Evolutionary conservation across 2,329 filamentous ascomycete species (phyloP).

Genomic region (Fusarium nurragi): DNA sequence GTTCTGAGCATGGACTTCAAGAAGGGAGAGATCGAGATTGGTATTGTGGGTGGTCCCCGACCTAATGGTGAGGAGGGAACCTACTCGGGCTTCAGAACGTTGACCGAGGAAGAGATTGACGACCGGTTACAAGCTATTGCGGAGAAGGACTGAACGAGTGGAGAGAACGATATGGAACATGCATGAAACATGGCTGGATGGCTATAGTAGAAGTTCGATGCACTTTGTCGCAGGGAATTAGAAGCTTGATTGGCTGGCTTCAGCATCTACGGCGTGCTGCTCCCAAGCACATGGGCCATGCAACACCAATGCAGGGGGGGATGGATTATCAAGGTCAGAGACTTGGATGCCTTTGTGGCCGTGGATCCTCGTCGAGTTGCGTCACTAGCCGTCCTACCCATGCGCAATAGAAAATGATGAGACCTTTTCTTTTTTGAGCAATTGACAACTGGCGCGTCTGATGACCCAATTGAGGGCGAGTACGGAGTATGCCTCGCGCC

Average conservation of each 20-base stretch:
- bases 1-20: conserved; percentile 99
- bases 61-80: conserved; percentile 85
- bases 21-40: conserved; percentile 98
- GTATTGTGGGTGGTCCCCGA: conserved; percentile 90
- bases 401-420: conserved; percentile 44
- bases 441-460: conserved; percentile 39
- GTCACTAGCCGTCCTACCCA: conserved; percentile 41
- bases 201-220: conserved; percentile 20
- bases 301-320: conserved; percentile 38
- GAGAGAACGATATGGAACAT: conserved; percentile 33
- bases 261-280: conserved; percentile 27
- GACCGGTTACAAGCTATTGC: conserved; percentile 97
- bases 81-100: conserved; percentile 80
- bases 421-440: conserved; percentile 28
- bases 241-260: conserved; percentile 35
- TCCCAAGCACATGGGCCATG: conserved; percentile 37
- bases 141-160: conserved; percentile 85
- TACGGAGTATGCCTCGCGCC: conserved; percentile 45
- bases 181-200: conserved; percentile 15
- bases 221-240: conserved; percentile 15
- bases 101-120: conserved; percentile 98
- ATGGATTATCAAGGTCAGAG: conserved; percentile 32
- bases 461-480: conserved; percentile 42
- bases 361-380: conserved; percentile 37
- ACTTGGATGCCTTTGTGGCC: conserved; percentile 29